Evolutionary conservation across 106 monocot genomes (phyloP).

Genomic region (Apostasia shenzhenica): DNA sequence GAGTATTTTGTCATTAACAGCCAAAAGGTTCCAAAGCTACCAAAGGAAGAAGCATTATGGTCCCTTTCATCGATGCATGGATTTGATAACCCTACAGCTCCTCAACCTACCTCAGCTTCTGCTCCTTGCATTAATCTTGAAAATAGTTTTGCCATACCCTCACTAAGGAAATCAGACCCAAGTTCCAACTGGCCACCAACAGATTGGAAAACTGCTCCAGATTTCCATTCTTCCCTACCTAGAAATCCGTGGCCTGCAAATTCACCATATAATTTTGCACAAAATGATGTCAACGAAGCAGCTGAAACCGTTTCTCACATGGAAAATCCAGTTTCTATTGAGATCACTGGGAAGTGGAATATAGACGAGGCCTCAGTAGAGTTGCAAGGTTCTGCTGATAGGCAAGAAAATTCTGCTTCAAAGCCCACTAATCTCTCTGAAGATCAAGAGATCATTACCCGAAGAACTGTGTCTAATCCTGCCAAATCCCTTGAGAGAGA

Average conservation of each 20-base stretch:
- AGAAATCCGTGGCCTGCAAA: slow-evolving; percentile 11
- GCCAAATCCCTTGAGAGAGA: slow-evolving; percentile 14
- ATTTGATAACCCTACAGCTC: background rate
- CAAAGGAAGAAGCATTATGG: slow-evolving; percentile 62
- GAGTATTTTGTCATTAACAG: slow-evolving; percentile 75
- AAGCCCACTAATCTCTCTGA: background rate
- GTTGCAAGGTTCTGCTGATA: slow-evolving; percentile 13
- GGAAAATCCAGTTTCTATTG: slow-evolving; percentile 26
- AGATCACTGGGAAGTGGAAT: slow-evolving; percentile 37
- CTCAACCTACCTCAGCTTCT: background rate
- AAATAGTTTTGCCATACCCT: slow-evolving; percentile 4
- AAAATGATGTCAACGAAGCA: background rate
- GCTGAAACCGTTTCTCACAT: background rate
- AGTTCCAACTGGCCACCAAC: slow-evolving; percentile 57
- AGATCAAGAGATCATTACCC: background rate
- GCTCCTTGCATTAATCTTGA: slow-evolving; percentile 5
- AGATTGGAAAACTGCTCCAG: slow-evolving; percentile 65
- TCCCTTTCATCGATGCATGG: slow-evolving; percentile 24
- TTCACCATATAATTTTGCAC: slow-evolving; percentile 4
- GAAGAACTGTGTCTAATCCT: background rate
- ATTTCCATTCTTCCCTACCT: slow-evolving; percentile 12
- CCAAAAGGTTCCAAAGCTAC: slow-evolving; percentile 71
- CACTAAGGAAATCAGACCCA: slow-evolving; percentile 24
- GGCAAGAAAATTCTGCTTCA: background rate
- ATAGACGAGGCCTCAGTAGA: slow-evolving; percentile 20